Evolutionary conservation across 768 basidiomycete genomes (phyloP), one percentile per base, ranked within the genome.

Genomic region (Hortiboletus flavorubellus): DNA sequence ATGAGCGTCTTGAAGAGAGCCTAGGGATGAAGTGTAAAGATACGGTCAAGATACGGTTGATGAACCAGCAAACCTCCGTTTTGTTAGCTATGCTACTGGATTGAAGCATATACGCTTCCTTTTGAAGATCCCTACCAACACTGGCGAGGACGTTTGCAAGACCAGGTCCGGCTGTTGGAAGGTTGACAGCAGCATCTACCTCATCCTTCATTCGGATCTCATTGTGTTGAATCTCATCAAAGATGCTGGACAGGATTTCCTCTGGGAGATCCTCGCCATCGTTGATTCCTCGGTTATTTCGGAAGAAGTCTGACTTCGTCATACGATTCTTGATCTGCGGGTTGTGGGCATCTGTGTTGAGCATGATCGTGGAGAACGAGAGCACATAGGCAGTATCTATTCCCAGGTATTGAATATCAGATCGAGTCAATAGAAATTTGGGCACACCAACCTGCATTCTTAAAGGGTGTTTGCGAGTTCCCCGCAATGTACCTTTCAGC

Each of bases 121-220:
- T 87, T 72, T 98, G 96, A 15, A 97, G 75, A 74, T 99, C 96
- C 59, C 97, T 76, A 9, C 97, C 97, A 29, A 98, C 93, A 49
- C 85, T 89, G 3, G 90, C 91, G 15, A 99, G 73, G 8, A 88
- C 89, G 59, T 82, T 85, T 1, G 91, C 88, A 35, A 97, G 72
- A 12, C 94, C 93, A 21, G 91, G 83, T 3, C 82, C 82, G 33
- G 78, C 53, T 5, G 76, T 64, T 9, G 75, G 69, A 23, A 82
- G 64, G 55, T 52, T 68, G 23, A 56, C 38, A 8, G 75, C 75
- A 30, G 81, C 76, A 62, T 95, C 94, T 26, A 93, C 75, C 75
- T 99, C 96, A 64, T 98, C 97, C 73, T 98, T 98, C 97, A 99
- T 98, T 65, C 91, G 82, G 62, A 99, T 98, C 71, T 99, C 97